A percentile compares a stretch with the other conserved stretches of the same genome.
These are phyloP conservation scores for Leccinum arenicola DNA, from an alignment of 768 basidiomycete genomes.

Conservation along the genomic window DNA sequence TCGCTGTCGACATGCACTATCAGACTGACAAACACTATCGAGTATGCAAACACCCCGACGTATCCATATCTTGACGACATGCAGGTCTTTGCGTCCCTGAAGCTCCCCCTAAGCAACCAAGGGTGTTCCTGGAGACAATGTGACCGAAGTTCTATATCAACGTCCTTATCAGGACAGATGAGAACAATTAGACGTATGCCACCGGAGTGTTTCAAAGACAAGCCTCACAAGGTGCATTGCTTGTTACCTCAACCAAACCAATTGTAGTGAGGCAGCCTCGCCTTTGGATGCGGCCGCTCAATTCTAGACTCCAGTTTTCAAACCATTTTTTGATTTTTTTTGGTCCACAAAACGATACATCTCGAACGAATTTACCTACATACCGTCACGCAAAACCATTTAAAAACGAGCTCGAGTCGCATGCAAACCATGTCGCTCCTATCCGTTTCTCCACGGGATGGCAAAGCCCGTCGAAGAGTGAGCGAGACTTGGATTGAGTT, in stretches of 20 bases:
- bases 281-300: neutral
- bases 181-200: neutral
- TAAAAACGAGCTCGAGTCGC: neutral
- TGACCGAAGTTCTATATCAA: neutral
- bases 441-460: neutral
- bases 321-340: neutral
- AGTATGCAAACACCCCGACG: neutral
- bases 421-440: neutral
- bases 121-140: neutral
- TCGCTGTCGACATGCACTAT: neutral
- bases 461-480: neutral
- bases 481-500: neutral
- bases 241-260: neutral
- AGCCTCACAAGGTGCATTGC: neutral
- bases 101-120: neutral
- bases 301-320: neutral
- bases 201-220: no score
- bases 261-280: neutral
- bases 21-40: neutral
- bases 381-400: neutral
- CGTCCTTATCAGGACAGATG: neutral
- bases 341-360: neutral
- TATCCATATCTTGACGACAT: neutral
- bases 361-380: neutral
- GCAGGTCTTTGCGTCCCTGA: neutral